phyloP scores from a whole-genome alignment of 176 grass and related monocot species.

The Ananas comosus region DNA sequence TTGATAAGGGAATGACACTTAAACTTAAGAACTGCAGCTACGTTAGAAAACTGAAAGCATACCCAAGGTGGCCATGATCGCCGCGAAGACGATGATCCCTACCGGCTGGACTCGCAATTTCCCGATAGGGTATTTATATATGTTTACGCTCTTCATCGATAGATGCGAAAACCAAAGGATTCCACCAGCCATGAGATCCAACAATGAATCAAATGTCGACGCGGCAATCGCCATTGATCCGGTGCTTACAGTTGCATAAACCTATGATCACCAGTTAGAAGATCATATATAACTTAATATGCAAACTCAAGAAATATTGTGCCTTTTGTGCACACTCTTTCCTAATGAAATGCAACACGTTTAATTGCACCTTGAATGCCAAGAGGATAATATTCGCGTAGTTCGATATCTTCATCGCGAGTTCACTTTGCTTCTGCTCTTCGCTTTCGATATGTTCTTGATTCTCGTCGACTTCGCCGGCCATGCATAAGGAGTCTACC shows the following conservation, averaged over 20 bases:
- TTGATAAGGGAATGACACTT: too few species aligned
- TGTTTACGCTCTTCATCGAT: conserved; percentile 71
- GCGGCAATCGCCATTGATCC: conserved; percentile 82
- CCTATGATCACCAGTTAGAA: conserved; percentile 17
- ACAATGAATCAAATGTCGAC: conserved; percentile 79
- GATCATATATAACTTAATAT: too few species aligned
- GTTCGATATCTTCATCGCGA: conserved; percentile 82
- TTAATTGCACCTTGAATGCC: conserved; percentile 56
- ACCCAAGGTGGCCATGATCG: conserved; percentile 82
- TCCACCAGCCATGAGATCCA: conserved; percentile 73
- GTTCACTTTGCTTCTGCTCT: conserved; percentile 60
- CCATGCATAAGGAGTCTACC: conserved; percentile 45
- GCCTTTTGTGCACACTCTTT: not conserved
- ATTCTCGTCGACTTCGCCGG: conserved; percentile 34
- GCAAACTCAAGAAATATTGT: not conserved
- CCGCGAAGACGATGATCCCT: conserved; percentile 72
- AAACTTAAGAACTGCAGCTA: too few species aligned
- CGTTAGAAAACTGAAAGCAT: conserved; percentile 9
- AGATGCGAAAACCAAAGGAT: conserved; percentile 82
- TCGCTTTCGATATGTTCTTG: conserved; percentile 19
- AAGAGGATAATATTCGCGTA: conserved; percentile 62
- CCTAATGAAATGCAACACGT: not conserved
- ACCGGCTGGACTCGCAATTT: conserved; percentile 72
- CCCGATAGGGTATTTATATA: conserved; percentile 79
- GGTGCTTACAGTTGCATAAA: conserved; percentile 71